Conservation (phyloP, 2,329 filamentous ascomycete species). For the Ceratocystis ficicola region DNA sequence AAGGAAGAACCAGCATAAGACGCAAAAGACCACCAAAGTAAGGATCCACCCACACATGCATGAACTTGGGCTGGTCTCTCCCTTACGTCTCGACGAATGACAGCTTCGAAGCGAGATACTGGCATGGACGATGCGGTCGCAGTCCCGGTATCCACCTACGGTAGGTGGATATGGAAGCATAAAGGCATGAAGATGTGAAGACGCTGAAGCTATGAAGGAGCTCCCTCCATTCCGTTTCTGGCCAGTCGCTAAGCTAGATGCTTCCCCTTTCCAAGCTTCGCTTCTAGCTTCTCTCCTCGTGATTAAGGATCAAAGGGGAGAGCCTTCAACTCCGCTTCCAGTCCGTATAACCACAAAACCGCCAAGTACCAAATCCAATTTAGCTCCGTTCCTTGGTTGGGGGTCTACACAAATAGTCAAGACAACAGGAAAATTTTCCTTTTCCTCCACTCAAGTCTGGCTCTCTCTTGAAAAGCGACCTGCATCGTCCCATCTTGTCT, state of each 20-base stretch:
- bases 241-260: neutral
- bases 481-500: conserved; percentile 9
- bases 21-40: neutral
- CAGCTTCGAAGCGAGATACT: neutral
- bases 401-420: neutral
- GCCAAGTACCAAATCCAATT: neutral
- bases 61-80: neutral
- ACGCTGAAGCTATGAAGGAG: too few relatives aligned
- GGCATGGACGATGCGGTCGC: too few relatives aligned
- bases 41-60: neutral
- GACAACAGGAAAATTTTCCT: too few relatives aligned
- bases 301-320: neutral
- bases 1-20: conserved; percentile 7
- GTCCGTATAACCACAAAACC: neutral
- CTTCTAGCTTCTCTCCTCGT: neutral
- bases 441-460: neutral
- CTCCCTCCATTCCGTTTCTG: too few relatives aligned
- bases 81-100: neutral
- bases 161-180: too few relatives aligned
- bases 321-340: neutral
- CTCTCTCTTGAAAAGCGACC: neutral
- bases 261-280: neutral
- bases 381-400: neutral
- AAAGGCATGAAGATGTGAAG: too few relatives aligned
- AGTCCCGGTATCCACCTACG: too few relatives aligned